A percentile compares a stretch with the other conserved stretches of the same genome.
These are phyloP conservation scores for Henckelia pumila DNA, from an alignment of 257 asterid species.

Conservation along the genomic window DNA sequence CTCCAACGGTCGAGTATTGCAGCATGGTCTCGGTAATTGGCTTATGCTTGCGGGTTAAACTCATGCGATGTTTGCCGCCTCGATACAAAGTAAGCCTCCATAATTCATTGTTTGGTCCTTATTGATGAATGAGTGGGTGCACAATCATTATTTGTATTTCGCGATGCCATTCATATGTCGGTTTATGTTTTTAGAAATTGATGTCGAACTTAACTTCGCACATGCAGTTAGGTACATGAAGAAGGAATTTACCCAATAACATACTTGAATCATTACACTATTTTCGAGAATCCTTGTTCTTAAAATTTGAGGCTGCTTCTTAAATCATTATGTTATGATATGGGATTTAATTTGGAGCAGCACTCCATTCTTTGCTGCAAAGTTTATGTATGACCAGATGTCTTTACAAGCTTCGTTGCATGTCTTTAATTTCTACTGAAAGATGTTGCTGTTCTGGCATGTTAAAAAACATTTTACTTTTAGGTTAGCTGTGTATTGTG, in stretches of 20 bases:
- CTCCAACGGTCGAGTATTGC: slow-evolving; percentile 97
- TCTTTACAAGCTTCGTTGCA: background rate
- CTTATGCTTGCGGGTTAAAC: slow-evolving; percentile 91
- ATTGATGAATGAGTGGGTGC: slow-evolving; percentile 3
- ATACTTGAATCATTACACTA: background rate
- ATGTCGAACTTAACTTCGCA: background rate
- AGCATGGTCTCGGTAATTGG: slow-evolving; percentile 92
- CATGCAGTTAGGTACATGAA: background rate
- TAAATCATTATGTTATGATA: background rate
- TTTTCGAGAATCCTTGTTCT: background rate
- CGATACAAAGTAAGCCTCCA: slow-evolving; percentile 63
- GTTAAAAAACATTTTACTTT: background rate
- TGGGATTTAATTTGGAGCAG: background rate
- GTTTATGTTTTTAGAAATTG: background rate
- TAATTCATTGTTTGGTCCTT: background rate
- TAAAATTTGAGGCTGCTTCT: background rate
- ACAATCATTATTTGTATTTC: background rate
- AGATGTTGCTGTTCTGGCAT: background rate
- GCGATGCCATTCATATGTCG: background rate
- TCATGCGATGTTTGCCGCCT: slow-evolving; percentile 81
- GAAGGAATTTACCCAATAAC: background rate
- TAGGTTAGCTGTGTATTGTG: background rate
- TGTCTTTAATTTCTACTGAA: background rate
- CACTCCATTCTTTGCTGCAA: background rate
- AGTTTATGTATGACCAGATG: background rate